A percentile compares a stretch with the other conserved stretches of the same genome.
Conservation (phyloP, 371 early-diverging fungal species). For the Conidiobolus incongruus region DNA sequence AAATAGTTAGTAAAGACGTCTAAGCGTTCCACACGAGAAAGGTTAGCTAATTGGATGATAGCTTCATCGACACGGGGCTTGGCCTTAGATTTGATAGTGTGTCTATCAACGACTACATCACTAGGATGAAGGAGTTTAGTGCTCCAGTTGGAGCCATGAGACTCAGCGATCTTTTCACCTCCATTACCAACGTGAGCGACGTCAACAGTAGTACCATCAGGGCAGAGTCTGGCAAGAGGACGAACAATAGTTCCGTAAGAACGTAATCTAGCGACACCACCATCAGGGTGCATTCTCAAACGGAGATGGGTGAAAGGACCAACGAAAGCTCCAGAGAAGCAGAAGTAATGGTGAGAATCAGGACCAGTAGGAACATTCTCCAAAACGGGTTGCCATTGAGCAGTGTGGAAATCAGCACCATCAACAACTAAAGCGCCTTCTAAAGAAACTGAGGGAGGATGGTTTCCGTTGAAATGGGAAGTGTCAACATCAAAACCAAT, state of each 20-base stretch:
- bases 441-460: constrained; percentile 40
- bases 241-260: constrained; percentile 58
- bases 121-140: too few species aligned
- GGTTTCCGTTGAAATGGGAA: constrained; percentile 58
- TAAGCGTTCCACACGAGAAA: too few species aligned
- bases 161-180: too few species aligned
- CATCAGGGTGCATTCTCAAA: constrained; percentile 65
- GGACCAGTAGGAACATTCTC: constrained; percentile 31
- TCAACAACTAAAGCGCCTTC: constrained; percentile 31
- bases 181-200: too few species aligned
- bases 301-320: constrained; percentile 41
- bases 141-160: too few species aligned
- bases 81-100: too few species aligned
- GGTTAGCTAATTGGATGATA: too few species aligned
- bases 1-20: too few species aligned
- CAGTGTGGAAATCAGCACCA: constrained; percentile 10
- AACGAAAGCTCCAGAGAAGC: constrained; percentile 18
- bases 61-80: too few species aligned
- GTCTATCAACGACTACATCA: too few species aligned
- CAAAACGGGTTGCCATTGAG: constrained; percentile 50
- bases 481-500: constrained; percentile 70
- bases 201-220: too few species aligned
- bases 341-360: constrained; percentile 38
- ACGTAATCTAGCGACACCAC: constrained; percentile 67
- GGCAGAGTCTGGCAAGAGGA: too few species aligned